Conservation (phyloP, 2,329 filamentous ascomycete species). For the Ceratocystis destructans region DNA sequence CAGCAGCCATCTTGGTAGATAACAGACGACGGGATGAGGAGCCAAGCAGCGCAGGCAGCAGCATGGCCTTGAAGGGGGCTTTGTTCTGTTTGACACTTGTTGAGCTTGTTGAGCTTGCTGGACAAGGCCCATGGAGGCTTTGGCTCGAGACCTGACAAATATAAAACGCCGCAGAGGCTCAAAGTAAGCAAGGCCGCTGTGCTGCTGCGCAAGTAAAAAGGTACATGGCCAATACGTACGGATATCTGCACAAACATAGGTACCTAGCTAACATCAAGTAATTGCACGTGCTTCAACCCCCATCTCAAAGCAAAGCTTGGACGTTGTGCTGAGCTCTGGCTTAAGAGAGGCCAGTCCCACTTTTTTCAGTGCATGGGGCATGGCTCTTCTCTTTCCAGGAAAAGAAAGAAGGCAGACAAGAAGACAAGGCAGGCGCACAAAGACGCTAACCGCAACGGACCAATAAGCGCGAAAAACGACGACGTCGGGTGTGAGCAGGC, state of each 20-base stretch:
- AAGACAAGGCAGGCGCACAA: neutral
- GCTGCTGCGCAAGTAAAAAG: neutral
- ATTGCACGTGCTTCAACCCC: neutral
- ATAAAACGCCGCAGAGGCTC: no score
- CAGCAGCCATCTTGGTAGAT: conserved; percentile 10
- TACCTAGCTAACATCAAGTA: neutral
- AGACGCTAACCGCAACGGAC: neutral
- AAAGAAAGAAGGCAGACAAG: neutral
- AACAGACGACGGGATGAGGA: neutral
- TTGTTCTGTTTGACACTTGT: neutral
- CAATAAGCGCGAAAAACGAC: neutral
- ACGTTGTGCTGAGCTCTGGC: neutral
- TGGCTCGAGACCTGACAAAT: no score
- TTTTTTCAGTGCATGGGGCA: neutral
- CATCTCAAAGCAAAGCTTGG: neutral
- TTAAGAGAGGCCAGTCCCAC: neutral
- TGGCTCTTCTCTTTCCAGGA: no score
- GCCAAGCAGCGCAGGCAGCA: neutral
- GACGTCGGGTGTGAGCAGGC: neutral
- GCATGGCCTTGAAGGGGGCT: neutral
- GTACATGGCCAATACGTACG: neutral
- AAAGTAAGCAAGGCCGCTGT: neutral
- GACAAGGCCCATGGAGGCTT: no score
- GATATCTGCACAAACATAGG: neutral
- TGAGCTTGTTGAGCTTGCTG: no score